Evolutionary conservation across 2,329 filamentous ascomycete species (phyloP), one percentile per base, ranked within the genome.

Genomic region (Fusarium nurragi): DNA sequence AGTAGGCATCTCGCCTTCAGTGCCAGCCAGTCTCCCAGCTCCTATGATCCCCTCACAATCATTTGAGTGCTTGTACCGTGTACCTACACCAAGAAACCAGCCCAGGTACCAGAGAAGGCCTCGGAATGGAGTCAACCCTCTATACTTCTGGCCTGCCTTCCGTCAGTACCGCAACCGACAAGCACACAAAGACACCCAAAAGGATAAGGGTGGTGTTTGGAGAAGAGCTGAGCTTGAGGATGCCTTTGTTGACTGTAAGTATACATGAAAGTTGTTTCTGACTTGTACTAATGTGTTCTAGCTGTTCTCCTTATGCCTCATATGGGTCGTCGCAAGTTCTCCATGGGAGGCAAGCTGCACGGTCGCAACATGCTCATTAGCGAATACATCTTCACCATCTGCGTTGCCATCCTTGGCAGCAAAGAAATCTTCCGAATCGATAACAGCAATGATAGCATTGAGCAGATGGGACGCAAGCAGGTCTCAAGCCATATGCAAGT

Each of bases 401-500:
- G 77, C 40, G 70, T 79, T 49, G 75, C 74, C 5, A 30, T 79
- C 10, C 72, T 79, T 4, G 77, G 77, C 11, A 78, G 76, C 74
- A 79, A 79, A 56, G 77, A 79, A 65, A 79, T 79, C 59, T 79
- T 79, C 58, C 74, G 77, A 47, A 79, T 79, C 68, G 77, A 79
- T 60, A 79, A 79, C 62, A 78, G 77, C 71, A 79, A 78, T 54
- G 77, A 79, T 51, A 79, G 77, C 63, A 78, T 79, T 46, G 77
- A 79, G 68, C 77, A 82, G 55, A 82, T 84, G 73, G 79, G 81
- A 61, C 80, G 86, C 54, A 90, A 90, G 74, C 87, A 89, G 70
- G 86, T 90, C 6, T 90, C 88, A 4, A 90, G 87, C 71, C 88
- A 90, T 71, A 90, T 90, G 71, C 88, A 91, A 72, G 88, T 91